These are phyloP conservation scores for Teunomyces panamensis DNA, from an alignment of 805 yeast genomes.

Conservation along the genomic window DNA sequence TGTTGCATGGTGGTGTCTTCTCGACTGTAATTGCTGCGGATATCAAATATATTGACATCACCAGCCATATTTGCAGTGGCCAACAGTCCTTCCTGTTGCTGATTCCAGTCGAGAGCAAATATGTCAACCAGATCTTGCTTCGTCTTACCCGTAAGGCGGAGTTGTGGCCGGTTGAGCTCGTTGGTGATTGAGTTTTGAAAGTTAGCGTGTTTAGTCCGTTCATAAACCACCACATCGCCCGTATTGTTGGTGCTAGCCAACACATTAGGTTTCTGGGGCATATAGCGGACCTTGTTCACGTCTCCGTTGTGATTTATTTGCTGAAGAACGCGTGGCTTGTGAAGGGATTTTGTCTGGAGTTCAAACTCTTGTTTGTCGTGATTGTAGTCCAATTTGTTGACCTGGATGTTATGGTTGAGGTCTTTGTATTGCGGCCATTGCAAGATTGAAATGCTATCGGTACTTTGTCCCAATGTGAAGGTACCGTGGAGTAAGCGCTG, in stretches of 20 bases:
- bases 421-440: conserved; percentile 31
- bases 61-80: conserved; percentile 67
- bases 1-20: background rate
- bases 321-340: conserved; percentile 43
- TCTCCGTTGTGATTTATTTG: conserved; percentile 68
- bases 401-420: conserved; percentile 34
- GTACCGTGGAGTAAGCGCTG: conserved; percentile 59
- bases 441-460: conserved; percentile 44
- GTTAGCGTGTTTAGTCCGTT: conserved; percentile 72
- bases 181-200: conserved; percentile 25
- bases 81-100: conserved; percentile 54
- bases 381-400: conserved; percentile 35
- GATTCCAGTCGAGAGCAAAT: conserved; percentile 76
- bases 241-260: conserved; percentile 66
- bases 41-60: conserved; percentile 63
- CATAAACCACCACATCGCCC: conserved; percentile 69
- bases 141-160: conserved; percentile 38
- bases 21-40: conserved; percentile 38
- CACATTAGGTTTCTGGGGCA: conserved; percentile 86
- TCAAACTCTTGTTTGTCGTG: conserved; percentile 42
- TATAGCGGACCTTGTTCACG: conserved; percentile 65
- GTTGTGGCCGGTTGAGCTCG: conserved; percentile 45
- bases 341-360: conserved; percentile 21
- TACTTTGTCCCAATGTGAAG: conserved; percentile 55
- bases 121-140: conserved; percentile 47